Conservation (phyloP, 192 early-diverging fungal genomes). For the Backusella sp. region DNA sequence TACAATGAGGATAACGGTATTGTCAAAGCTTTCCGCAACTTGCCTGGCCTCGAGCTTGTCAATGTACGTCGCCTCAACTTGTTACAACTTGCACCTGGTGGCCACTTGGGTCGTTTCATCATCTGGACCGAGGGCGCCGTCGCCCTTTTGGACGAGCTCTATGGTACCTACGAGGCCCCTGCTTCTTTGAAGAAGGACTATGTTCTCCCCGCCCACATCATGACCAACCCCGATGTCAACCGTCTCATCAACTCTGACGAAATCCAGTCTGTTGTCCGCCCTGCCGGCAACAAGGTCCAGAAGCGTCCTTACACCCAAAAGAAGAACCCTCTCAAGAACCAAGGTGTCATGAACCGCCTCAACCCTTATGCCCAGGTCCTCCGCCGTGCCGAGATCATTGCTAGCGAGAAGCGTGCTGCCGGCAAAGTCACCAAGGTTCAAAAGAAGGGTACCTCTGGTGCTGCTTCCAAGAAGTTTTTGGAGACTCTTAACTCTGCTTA, state of each 20-base stretch:
- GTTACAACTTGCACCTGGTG: slow-evolving; percentile 98
- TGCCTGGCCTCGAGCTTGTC: slow-evolving; percentile 96
- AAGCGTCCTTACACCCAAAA: slow-evolving; percentile 96
- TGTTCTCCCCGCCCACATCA: slow-evolving; percentile 80
- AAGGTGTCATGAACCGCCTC: slow-evolving; percentile 89
- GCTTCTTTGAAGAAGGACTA: slow-evolving; percentile 89
- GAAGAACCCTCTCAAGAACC: slow-evolving; percentile 99
- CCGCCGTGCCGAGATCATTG: slow-evolving; percentile 73
- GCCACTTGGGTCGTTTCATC: slow-evolving; percentile 98
- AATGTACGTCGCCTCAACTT: slow-evolving; percentile 93
- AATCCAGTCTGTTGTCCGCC: slow-evolving; percentile 90
- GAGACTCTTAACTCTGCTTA: slow-evolving; percentile 38
- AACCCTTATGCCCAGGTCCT: slow-evolving; percentile 98
- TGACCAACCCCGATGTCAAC: slow-evolving; percentile 93
- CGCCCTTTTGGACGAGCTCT: slow-evolving; percentile 88
- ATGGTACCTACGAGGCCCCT: slow-evolving; percentile 79
- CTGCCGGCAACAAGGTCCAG: slow-evolving; percentile 74
- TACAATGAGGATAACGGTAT: slow-evolving; percentile 96
- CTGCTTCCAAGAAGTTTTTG: slow-evolving; percentile 37
- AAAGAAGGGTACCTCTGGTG: slow-evolving; percentile 24
- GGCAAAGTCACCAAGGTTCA: slow-evolving; percentile 52
- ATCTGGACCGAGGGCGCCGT: slow-evolving; percentile 98
- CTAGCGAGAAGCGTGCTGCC: slow-evolving; percentile 52
- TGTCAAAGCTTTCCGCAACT: slow-evolving; percentile 96
- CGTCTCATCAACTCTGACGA: slow-evolving; percentile 96